Evolutionary conservation across 73 alveolate genomes (phyloP), one percentile per base, ranked within the genome.

Genomic region (Symbiodinium pilosum): DNA sequence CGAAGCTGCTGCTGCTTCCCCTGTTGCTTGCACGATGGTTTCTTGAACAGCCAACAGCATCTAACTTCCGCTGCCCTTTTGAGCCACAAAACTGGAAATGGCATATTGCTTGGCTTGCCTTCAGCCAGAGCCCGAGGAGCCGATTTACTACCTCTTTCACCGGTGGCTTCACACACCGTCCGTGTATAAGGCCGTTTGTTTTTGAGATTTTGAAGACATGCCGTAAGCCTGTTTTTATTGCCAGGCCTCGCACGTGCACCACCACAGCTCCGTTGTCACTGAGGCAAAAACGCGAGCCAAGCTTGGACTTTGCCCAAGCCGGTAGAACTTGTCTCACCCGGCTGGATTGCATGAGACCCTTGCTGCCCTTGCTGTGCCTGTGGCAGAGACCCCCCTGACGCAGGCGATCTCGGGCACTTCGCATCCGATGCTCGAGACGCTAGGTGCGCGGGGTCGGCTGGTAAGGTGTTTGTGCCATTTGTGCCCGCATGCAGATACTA

Each of bases 191-290:
- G 97, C 47, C 9, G 1, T n/a, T 40, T 5, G 47, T 11, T 24
- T 30, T 73, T 38, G 30, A 7, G 0, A 38, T 8, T 8, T 30
- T 30, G 73, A 0, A 54, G 2, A 54, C 73, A 0, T 54, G 32
- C 73, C 4, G 34, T 30, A 6, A n/a, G 73, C 73, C 2, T 7
- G 9, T 16, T 34, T 34, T n/a, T 64, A 3, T 3, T 16, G 18
- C 39, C 95, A 91, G 97, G 54, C 47, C 51, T 91, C 97, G 83
- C 97, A 91, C 54, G 97, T 91, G 39, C 97, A 91, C 52, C 97
- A 91, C 38, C 97, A 91, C 97, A 91, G 97, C 97, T 91, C 97
- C 11, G 97, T 91, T 87, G 97, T 91, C 87, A 91, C 97, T 18
- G 97, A 91, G 97, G 97, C 20, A 30, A n/a, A n/a, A 43, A 3